Base-by-base conservation (phyloP, 2,329 filamentous ascomycete species). In the Endoconidiophora polonica region DNA sequence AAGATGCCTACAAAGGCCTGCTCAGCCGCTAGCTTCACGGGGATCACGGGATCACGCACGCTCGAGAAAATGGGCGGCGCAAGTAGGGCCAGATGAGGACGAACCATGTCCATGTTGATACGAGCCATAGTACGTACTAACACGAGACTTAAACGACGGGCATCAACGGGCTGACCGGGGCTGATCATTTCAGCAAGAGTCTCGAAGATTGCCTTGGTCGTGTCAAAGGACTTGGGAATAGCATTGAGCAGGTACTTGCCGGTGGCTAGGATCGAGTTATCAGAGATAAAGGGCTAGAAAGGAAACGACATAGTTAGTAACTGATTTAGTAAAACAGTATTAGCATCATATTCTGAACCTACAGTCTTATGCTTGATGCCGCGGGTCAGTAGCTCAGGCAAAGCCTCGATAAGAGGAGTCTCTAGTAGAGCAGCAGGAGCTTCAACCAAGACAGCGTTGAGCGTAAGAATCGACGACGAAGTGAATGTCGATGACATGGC, bases 1-100 rank as follows among this genome's bases (percentile, higher is more conserved):
- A 98, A 96, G 3, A 96, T 72, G 46, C 86, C 78, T 50, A 98
- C 74, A 65, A 98, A 96, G 0, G 90, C 87, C 10, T 88, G 90
- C 66, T 98, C 91, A 1, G 91, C 90, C 0, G 90, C 83, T 24
- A 98, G 73, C 66, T 98, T 98, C 61, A 98, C 82, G 0, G 93
- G 93, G 55, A 98, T 96, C 4, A 96, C 80, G 7, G 79, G 72
- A 63, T 98, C 91, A 52, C 93, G 79, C 24, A 98, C 91, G 48
- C 84, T 83, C 40, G 84, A 79, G 63, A 98, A 98, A 42, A 96
- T 75, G 1, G 87, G 79, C 1, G 82, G 81, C 1, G 85, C 81
- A n/a, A 98, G 74, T 2, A 86, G 66, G 7, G 79, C 68, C 44
- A 96, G 72, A 61, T 95, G 87, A 12, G 88, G 85, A 24, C 85